Conservation (phyloP, 83 land plant species). For the Isoetes engelmannii region DNA sequence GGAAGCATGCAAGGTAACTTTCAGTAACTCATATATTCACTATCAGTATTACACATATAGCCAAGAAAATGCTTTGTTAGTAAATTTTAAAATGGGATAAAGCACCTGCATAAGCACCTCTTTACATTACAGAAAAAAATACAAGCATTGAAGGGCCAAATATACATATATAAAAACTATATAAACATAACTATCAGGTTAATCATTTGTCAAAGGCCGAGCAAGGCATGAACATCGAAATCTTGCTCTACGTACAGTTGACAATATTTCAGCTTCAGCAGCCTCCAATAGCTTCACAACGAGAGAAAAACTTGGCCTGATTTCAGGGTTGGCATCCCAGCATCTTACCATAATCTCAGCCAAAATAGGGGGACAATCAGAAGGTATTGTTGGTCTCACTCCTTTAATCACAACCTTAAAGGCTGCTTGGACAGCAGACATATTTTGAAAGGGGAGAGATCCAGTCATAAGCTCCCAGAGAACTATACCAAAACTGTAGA, state of each 20-base stretch:
- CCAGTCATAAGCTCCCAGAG: constrained; percentile 67
- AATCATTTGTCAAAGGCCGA: constrained; percentile 50
- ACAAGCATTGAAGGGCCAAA: no score
- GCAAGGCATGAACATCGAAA: constrained; percentile 44
- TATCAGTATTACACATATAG: no score
- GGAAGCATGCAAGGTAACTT: no score
- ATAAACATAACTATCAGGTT: background rate
- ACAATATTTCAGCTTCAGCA: constrained; percentile 43
- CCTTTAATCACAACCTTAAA: constrained; percentile 68
- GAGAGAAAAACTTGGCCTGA: constrained; percentile 50
- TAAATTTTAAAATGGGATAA: no score
- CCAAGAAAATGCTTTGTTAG: no score
- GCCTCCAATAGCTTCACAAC: constrained; percentile 57
- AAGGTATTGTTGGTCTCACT: constrained; percentile 52
- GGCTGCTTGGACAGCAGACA: constrained; percentile 64
- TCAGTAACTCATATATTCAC: no score
- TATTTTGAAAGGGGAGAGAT: constrained; percentile 52
- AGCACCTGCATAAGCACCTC: no score
- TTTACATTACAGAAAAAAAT: no score
- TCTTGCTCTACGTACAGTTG: constrained; percentile 46
- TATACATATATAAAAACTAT: no score
- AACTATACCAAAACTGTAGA: constrained; percentile 59
- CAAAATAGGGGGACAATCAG: constrained; percentile 49
- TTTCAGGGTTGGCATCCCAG: constrained; percentile 68
- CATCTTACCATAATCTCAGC: constrained; percentile 65